These are phyloP conservation scores for Heracleum sosnowskyi DNA, from an alignment of 129 eudicot genomes.

Conservation along the genomic window DNA sequence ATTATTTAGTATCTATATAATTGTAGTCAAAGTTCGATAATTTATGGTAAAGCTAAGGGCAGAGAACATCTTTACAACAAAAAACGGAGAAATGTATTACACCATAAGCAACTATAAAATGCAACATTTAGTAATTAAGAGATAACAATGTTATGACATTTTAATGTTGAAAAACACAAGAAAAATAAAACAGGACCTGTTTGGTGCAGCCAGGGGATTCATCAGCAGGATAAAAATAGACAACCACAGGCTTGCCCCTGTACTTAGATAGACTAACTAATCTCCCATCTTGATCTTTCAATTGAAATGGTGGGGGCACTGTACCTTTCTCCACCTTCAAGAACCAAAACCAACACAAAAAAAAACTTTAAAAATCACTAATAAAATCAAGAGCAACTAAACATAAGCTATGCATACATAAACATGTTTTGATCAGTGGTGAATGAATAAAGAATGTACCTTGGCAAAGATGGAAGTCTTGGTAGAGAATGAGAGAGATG, in stretches of 20 bases:
- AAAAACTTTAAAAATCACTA: not conserved
- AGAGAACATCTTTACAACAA: not conserved
- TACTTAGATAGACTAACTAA: constrained; percentile 74
- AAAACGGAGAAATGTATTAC: not conserved
- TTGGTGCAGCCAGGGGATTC: constrained; percentile 99
- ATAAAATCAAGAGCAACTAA: not conserved
- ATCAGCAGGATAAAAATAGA: constrained; percentile 98
- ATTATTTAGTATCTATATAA: not conserved
- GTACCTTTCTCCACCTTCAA: constrained; percentile 75
- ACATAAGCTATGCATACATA: not conserved
- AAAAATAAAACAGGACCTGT: constrained; percentile 49
- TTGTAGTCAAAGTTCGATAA: not conserved
- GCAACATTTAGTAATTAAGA: not conserved
- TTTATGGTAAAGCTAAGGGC: not conserved
- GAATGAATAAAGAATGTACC: constrained; percentile 31
- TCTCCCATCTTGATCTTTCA: constrained; percentile 89
- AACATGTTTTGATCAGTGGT: not conserved
- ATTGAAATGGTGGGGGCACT: constrained; percentile 63
- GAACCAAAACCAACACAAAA: not conserved
- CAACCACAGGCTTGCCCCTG: constrained; percentile 86
- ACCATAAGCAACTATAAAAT: not conserved
- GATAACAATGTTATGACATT: not conserved
- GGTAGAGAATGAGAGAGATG: constrained; percentile 22
- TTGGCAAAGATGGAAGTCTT: constrained; percentile 49
- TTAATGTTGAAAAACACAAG: not conserved